Base-by-base conservation (phyloP, 257 asterid species). In the Lycium barbarum region DNA sequence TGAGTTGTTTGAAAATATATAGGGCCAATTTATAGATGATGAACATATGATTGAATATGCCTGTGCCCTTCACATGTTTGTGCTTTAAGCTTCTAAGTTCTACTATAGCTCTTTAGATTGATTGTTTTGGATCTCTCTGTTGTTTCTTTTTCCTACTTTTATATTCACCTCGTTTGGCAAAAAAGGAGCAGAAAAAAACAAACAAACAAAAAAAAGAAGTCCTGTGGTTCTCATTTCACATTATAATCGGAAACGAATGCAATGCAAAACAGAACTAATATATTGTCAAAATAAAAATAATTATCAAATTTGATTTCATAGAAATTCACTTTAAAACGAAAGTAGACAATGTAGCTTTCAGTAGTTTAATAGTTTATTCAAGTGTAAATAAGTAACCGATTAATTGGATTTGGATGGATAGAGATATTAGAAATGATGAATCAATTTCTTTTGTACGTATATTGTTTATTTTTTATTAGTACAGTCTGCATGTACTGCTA, bases 1-100 rank as follows among this genome's bases (percentile, higher is more conserved):
- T 74, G 9, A 33, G 47, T 14, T 53, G 82, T 33, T 54, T 53
- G 8, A 26, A 78, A 38, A 26, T 70, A 70, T 40, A 17, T 78
- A 53, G 3, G 47, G 82, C 0, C 82, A 14, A n/a, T 4, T 53
- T 53, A 14, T 53, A n/a, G 82, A 53, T 8, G 62, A 49, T 78
- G 66, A 78, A 53, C 49, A 78, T 26, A 53, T 78, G 65, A 53
- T 78, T 78, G 65, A 26, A 53, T 7, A 26, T 33, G 66, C 82
- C 53, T 33, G 82, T 78, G 66, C 82, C 65, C 49, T 53, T 78
- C 82, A 78, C 82, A 78, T 78, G 82, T 33, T 53, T 33, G 65
- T 53, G 65, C 33, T 14, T 53, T 78, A 53, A 49, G 81, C 9
- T 8, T 11, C 33, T 26, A 26, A 26, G 33, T 26, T 26, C 20